Evolutionary conservation across 176 grass and related monocot species (phyloP), one percentile per base, ranked within the genome.

Genomic region (Juncus inflexus): DNA sequence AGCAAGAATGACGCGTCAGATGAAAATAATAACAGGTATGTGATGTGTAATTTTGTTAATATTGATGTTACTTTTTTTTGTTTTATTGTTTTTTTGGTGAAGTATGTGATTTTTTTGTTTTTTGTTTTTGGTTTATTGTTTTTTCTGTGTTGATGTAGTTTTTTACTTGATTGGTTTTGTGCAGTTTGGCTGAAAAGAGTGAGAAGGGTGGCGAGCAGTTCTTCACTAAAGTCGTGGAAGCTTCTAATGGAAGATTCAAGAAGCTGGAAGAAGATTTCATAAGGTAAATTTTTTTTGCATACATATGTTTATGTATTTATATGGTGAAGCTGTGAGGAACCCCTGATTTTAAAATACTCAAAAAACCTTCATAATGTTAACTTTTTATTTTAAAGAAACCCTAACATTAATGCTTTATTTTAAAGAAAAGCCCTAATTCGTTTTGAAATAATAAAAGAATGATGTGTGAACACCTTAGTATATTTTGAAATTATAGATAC

Each of bases 171-270:
- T 85, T n/a, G 43, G 19, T 28, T 28, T 65, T 83, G 42, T 63
- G n/a, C 74, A 96, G 92, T 51, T 52, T 52, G 70, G 78, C 76
- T 67, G 79, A 88, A 75, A 78, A 77, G 80, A 69, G 51, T 36
- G 81, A 90, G 64, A 83, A 86, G 83, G 77, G 79, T 3, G 82
- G 86, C 78, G 84, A 74, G 35, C 78, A 62, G 62, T 78, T 85
- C 49, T 70, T 71, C 63, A 83, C 84, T 61, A 86, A 86, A 62
- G 77, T 76, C 6, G 74, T 86, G 7, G 87, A 91, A 77, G 77
- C 84, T 63, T 96, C 83, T 69, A 65, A 73, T 86, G 92, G 84
- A 83, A 83, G 84, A 87, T 81, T 86, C 66, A 85, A 49, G 61
- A 86, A 83, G 67, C 70, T 91, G 50, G 82, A 91, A 78, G 79